Evolutionary conservation across 169 alveolate genomes (phyloP).

Genomic region (Eimeria zaria): DNA sequence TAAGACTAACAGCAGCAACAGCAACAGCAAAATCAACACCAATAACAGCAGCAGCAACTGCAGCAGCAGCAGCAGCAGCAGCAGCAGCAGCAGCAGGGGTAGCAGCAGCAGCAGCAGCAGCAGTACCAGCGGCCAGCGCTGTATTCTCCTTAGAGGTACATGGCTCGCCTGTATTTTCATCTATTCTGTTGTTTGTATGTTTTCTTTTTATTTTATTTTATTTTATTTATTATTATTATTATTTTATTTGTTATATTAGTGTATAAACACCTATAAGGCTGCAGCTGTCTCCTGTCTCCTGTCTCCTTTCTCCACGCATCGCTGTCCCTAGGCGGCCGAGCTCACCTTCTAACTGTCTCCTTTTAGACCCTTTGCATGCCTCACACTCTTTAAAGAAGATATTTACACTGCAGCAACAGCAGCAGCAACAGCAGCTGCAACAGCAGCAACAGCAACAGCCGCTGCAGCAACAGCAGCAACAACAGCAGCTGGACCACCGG

Average conservation of each 20-base stretch:
- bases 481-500: conserved; percentile 22
- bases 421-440: background rate
- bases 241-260: background rate
- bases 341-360: background rate
- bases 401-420: background rate
- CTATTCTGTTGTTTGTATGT: background rate
- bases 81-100: background rate
- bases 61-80: conserved; percentile 31
- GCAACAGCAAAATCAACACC: background rate
- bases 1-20: background rate
- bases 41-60: background rate
- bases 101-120: conserved; percentile 38
- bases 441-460: background rate
- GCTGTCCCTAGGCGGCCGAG: background rate
- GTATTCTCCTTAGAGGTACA: background rate
- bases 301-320: background rate
- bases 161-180: background rate
- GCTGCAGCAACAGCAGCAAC: background rate
- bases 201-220: background rate
- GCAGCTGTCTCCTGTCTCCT: conserved; percentile 4
- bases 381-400: background rate
- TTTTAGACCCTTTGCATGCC: background rate
- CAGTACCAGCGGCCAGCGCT: conserved; percentile 19
- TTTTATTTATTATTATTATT: background rate
- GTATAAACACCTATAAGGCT: background rate